Base-by-base conservation (phyloP, 352 stramenopile genomes). In the Phytophthora macrochlamydospora region DNA sequence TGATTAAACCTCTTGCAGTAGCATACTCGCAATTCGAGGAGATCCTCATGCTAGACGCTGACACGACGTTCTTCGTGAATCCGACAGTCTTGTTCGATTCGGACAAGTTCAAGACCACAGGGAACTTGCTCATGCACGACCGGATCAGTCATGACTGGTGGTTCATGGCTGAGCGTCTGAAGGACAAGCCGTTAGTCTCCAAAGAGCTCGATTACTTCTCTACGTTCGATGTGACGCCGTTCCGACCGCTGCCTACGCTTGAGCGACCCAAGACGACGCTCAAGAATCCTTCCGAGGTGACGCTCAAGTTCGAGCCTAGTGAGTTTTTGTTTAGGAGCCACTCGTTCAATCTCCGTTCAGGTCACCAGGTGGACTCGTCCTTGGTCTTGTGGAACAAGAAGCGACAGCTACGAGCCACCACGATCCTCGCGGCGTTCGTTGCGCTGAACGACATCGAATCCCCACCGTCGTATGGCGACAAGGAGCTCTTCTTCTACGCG, bases 71-170 rank as follows among this genome's bases (percentile, higher is more conserved):
- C 50, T 73, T 91, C 32, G 59, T 81, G 9, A 79, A 85, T 48
- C 83, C 79, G 14, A 81, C 69, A 28, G 59, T 62, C n/a, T 38
- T 89, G 13, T 89, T 81, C 54, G 71, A 84, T 1, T 67, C 70
- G 3, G 69, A 71, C 32, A 86, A 87, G 54, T 87, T 69, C 45
- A 63, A 69, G 35, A 51, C 60, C 18, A 87, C 77, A 0, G 81
- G 81, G 32, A 89, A 74, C 51, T 51, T 90, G 9, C 76, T 90
- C 50, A 88, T 90, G 59, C 71, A 83, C 31, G 81, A 90, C 65
- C 82, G 79, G 7, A 79, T 87, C 37, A 67, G 62, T 8, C 60
- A 78, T 38, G 65, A 75, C 28, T 66, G 55, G 51, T 69, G 48
- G 56, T 79, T 69, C 33, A 67, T 79, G 64, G 71, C 71, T 24